Evolutionary conservation across 306 rosid species (phyloP), one percentile per base, ranked within the genome.

Genomic region (Cyamopsis tetragonoloba): DNA sequence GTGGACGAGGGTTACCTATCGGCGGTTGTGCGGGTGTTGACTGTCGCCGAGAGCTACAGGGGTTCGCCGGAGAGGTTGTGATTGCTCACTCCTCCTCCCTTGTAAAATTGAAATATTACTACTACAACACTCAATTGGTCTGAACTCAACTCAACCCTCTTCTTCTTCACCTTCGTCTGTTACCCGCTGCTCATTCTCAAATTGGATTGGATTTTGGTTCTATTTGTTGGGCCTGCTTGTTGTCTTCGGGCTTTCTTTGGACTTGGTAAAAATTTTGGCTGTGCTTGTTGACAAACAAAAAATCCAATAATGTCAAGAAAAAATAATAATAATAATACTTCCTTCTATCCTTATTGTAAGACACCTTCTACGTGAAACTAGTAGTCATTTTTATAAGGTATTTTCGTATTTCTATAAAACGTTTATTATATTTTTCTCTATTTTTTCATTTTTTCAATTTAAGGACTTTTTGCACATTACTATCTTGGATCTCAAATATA

Each of bases 71-170:
- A 48, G 49, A 43, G 58, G 48, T 43, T 70, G 67, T 70, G 47
- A 57, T 41, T 69, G 30, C 47, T 57, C 67, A 4, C 75, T 70
- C 75, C 66, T 70, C 75, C 66, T 70, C 67, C 66, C 66, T 56
- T 2, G 35, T 4, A 7, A n/a, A 42, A 56, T 56, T 4, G 42
- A 28, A 70, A 31, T 13, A 8, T n/a, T n/a, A n/a, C n/a, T n/a
- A n/a, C n/a, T 15, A 28, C 15, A 30, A 35, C 38, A 46, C 5
- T 9, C 42, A n/a, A n/a, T n/a, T n/a, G n/a, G n/a, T 38, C 44
- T 18, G 4, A 7, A 39, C 32, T 23, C 18, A 20, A 24, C 63
- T 24, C 37, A 39, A 24, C 35, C 35, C 61, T 41, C 28, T 6
- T 19, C 35, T 48, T 41, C 28, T 6, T 19, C 32, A 28, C 44